Conservation (phyloP, 2,329 filamentous ascomycete genomes). For the Elsinoe arachidis region DNA sequence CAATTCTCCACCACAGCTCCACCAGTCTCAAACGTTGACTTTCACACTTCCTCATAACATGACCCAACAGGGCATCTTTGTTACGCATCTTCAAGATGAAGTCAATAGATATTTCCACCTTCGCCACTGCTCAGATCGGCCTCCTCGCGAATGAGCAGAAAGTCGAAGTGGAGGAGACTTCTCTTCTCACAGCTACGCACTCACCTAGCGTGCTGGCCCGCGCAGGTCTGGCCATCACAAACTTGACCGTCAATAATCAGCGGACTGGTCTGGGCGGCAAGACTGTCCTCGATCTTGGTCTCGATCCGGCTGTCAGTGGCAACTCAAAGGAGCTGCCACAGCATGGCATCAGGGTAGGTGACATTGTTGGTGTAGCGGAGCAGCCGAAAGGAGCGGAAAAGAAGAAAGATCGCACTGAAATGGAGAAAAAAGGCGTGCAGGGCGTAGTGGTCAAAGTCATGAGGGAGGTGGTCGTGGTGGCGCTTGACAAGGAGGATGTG, state of each 20-base stretch:
- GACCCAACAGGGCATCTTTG: neutral
- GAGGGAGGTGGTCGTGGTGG: slow-evolving; percentile 53
- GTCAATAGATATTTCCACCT: slow-evolving; percentile 50
- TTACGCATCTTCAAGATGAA: neutral
- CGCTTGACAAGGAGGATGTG: slow-evolving; percentile 56
- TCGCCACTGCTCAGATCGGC: slow-evolving; percentile 61
- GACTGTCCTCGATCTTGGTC: slow-evolving; percentile 70
- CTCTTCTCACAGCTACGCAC: slow-evolving; percentile 56
- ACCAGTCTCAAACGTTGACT: neutral
- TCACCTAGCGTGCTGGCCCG: slow-evolving; percentile 62
- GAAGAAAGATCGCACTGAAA: slow-evolving; percentile 62
- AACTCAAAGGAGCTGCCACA: slow-evolving; percentile 49
- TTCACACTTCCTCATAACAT: neutral
- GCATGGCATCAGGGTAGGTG: slow-evolving; percentile 66
- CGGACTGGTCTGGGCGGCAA: slow-evolving; percentile 89
- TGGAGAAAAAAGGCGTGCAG: slow-evolving; percentile 58
- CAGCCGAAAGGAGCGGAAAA: slow-evolving; percentile 62
- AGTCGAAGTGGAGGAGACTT: slow-evolving; percentile 63
- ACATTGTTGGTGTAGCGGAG: slow-evolving; percentile 68
- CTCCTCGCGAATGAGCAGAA: slow-evolving; percentile 64
- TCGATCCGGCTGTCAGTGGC: slow-evolving; percentile 59
- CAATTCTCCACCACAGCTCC: neutral
- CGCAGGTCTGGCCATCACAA: slow-evolving; percentile 69
- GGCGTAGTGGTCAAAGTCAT: slow-evolving; percentile 63
- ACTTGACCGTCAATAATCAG: slow-evolving; percentile 63